Base-by-base conservation (phyloP, 2,329 filamentous ascomycete species). In the Colletotrichum sidae region DNA sequence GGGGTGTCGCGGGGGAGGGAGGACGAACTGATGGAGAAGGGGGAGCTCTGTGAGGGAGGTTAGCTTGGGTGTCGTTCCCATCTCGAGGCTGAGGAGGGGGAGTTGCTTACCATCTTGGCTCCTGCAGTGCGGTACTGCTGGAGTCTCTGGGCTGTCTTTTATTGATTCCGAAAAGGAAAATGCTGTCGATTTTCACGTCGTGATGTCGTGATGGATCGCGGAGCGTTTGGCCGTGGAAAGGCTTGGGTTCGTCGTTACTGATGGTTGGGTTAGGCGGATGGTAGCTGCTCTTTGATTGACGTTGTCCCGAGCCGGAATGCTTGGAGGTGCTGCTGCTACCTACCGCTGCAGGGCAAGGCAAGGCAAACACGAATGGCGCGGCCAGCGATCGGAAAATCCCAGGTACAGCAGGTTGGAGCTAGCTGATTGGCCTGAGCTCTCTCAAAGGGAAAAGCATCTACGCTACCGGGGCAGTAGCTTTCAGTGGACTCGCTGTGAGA, bases 1-100 rank as follows among this genome's bases (percentile, higher is more conserved):
- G 45, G 45, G 37, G 55, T 62, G 58, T 38, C 45, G 25, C 56
- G 34, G 34, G 47, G 69, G 44, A 55, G 52, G 45, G 65, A 39
- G 54, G 53, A 72, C 88, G 78, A 86, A 97, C 94, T 97, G 90
- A 97, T 97, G 79, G 93, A 91, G 88, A 97, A 97, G 72, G 94
- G 94, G 71, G 92, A 96, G 77, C 90, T 90, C 94, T 97, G 77
- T 69, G 41, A 33, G 39, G 46, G 13, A 65, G 44, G 71, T 80
- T 76, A 80, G 77, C 74, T 73, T 56, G 56, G 72, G 60, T 25
- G 25, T 75, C n/a, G 17, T 41, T 76, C 75, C 67, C 49, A 65
- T 8, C 49, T 55, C 46, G 56, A 68, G 62, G 62, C 41, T 62
- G 62, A 59, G 51, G 53, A 52, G 53, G 35, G 55, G 55, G 54